Base-by-base conservation (phyloP, 495 filamentous ascomycete species). In the Hapsidospora chrysogenum region DNA sequence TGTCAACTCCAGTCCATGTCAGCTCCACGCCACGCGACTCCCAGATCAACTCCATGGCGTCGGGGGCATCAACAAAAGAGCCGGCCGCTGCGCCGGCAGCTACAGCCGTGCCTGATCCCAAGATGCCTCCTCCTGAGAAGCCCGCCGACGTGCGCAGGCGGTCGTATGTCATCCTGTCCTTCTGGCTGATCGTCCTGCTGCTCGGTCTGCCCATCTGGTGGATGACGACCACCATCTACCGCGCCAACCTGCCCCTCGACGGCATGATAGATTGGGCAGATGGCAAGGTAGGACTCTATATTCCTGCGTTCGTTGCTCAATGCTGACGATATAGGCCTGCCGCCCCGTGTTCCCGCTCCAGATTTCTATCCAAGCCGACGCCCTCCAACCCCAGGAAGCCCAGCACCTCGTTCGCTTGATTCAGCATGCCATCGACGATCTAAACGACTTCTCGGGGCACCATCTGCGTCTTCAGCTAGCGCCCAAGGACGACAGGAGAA, bases 181-280 rank as follows among this genome's bases (percentile, higher is more conserved):
- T 96, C 48, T 96, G 89, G 92, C 61, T 70, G 14, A 74, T 94
- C 11, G 83, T 92, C 9, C 50, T 92, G 17, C 70, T 79, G 21
- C 61, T 96, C 13, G 92, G 89, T 13, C 56, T 96, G 40, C 89
- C 89, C 43, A 77, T 93, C 74, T 97, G 89, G 89, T 84, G 83
- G 74, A 74, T 76, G 52, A 96, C 89, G n/a, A 96, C 92, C 1
- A 78, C 82, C 0, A 89, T 96, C 45, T 84, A 95, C 58, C 73
- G 89, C 29, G 85, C 89, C 2, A 67, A 73, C 25, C 58, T 97
- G 45, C 89, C 89, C 25, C 53, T 95, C 47, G 64, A 75, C 45
- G 70, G 78, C 39, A 97, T 97, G 89, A 71, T 78, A 33, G 72
- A 80, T 37, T 96, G 89, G 89, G 80, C 86, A 10, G 80, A 92